Conservation (phyloP, 768 basidiomycete genomes). For the Pisolithus marmoratus region DNA sequence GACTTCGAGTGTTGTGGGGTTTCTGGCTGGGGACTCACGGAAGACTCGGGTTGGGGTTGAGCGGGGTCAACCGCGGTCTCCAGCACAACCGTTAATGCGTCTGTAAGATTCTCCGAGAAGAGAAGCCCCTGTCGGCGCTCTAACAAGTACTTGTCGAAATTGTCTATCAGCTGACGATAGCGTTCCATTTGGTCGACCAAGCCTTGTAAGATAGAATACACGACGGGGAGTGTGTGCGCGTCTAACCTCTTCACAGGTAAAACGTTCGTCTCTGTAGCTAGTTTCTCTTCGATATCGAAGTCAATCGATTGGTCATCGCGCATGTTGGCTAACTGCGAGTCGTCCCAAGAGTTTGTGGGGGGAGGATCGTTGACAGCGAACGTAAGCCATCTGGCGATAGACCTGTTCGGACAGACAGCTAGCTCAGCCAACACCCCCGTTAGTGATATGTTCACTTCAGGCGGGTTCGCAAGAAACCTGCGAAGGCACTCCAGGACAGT, state of each 20-base stretch:
- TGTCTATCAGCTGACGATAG: conserved; percentile 66
- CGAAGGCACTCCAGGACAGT: conserved; percentile 65
- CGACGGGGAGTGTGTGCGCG: conserved; percentile 67
- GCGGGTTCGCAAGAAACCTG: conserved; percentile 78
- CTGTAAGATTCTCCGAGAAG: conserved; percentile 88
- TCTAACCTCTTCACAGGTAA: conserved; percentile 67
- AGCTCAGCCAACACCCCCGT: conserved; percentile 78
- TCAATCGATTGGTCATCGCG: conserved; percentile 82
- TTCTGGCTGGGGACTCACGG: conserved; percentile 25
- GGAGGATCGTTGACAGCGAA: conserved; percentile 46
- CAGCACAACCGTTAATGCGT: conserved; percentile 73
- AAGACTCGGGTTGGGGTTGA: conserved; percentile 15
- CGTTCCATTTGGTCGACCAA: conserved; percentile 77
- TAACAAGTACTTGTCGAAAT: conserved; percentile 78
- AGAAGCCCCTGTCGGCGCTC: conserved; percentile 86
- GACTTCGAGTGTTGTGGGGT: conserved; percentile 39
- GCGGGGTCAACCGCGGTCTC: conserved; percentile 51
- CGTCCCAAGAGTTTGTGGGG: conserved; percentile 5
- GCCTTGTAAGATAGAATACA: conserved; percentile 76
- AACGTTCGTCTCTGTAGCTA: conserved; percentile 49
- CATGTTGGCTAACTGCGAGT: conserved; percentile 35
- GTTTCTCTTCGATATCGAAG: conserved; percentile 60
- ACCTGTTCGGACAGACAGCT: conserved; percentile 81
- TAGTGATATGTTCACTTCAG: conserved; percentile 83
- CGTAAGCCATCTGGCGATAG: conserved; percentile 84